These are phyloP conservation scores for Elasticomyces elasticus DNA, from an alignment of 495 filamentous ascomycete species.

Conservation along the genomic window DNA sequence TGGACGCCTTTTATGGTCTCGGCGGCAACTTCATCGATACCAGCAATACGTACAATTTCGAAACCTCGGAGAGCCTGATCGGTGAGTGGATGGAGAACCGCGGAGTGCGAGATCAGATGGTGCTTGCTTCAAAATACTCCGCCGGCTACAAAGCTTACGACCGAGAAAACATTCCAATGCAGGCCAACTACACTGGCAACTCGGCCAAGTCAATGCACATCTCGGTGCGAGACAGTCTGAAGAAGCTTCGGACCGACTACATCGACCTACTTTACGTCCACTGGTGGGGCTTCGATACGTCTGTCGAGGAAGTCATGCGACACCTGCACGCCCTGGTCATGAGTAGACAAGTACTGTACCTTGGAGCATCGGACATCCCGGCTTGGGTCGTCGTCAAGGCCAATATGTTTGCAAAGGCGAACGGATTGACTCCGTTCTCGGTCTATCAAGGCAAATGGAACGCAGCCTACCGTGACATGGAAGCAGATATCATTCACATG, in stretches of 20 bases:
- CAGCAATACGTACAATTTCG: conserved; percentile 45
- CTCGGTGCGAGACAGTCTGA: conserved; percentile 43
- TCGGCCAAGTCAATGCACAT: conserved; percentile 42
- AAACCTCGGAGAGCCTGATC: conserved; percentile 58
- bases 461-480: conserved; percentile 18
- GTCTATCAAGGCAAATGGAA: conserved; percentile 21
- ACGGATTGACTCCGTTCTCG: conserved; percentile 17
- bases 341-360: conserved; percentile 28
- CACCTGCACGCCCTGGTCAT: conserved; percentile 25
- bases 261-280: conserved; percentile 45
- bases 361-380: conserved; percentile 30
- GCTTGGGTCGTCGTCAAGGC: conserved; percentile 30
- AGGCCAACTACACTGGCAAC: conserved; percentile 48
- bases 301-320: conserved; percentile 30
- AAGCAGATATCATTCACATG: conserved; percentile 17
- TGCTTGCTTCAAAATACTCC: conserved; percentile 62
- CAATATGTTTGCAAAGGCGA: conserved; percentile 21
- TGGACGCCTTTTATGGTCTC: conserved; percentile 16
- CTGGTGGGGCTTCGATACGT: conserved; percentile 25
- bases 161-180: conserved; percentile 25
- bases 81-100: conserved; percentile 60
- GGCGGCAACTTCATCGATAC: conserved; percentile 24
- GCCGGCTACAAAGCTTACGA: conserved; percentile 11
- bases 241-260: conserved; percentile 52
- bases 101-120: conserved; percentile 47